These are phyloP conservation scores for Aspergillus aculeatinus DNA, from an alignment of 2,329 filamentous ascomycete species.

Conservation along the genomic window DNA sequence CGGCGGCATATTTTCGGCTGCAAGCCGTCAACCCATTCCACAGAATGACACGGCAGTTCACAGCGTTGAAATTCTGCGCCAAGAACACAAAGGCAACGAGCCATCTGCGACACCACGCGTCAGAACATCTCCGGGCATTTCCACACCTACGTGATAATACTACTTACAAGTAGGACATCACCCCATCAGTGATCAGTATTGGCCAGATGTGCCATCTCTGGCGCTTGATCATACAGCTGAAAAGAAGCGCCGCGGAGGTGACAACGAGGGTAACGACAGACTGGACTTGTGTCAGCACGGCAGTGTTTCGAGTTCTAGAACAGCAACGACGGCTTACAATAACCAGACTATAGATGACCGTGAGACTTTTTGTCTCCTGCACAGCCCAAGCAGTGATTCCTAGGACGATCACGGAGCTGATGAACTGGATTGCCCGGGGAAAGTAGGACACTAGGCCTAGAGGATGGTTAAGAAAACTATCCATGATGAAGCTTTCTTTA, in stretches of 20 bases:
- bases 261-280: background rate
- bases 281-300: background rate
- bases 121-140: background rate
- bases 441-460: background rate
- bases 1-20: conserved; percentile 20
- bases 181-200: background rate
- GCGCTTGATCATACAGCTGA: background rate
- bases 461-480: background rate
- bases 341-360: background rate
- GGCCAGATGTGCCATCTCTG: background rate
- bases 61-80: background rate
- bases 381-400: background rate
- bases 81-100: background rate
- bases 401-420: background rate
- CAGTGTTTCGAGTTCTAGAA: background rate
- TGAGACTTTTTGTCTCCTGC: background rate
- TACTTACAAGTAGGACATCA: background rate
- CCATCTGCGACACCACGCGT: background rate
- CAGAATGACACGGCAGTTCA: conserved; percentile 10
- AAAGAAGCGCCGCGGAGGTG: background rate
- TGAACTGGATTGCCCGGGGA: background rate
- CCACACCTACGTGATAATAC: background rate
- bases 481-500: background rate
- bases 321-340: background rate
- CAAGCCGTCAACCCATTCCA: conserved; percentile 22